Evolutionary conservation across 495 filamentous ascomycete species (phyloP).

Genomic region (Aspergillus heteromorphus): DNA sequence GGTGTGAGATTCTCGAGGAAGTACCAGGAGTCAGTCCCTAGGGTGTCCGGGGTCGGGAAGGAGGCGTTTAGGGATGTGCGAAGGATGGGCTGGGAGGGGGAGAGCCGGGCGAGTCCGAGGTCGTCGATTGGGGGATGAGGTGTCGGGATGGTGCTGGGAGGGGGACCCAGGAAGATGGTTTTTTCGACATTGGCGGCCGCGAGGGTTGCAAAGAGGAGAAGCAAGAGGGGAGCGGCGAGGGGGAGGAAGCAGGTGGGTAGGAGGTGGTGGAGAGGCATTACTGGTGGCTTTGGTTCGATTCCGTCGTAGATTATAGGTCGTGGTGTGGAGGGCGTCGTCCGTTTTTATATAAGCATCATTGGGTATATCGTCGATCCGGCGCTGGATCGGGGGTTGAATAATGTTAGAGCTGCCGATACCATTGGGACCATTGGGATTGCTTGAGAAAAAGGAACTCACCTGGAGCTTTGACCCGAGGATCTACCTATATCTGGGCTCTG

Average conservation of each 20-base stretch:
- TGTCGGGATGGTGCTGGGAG: slow-evolving; percentile 44
- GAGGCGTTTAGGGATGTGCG: slow-evolving; percentile 57
- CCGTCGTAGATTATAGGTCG: neutral
- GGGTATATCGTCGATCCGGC: no score
- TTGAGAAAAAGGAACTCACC: neutral
- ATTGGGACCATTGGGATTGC: neutral
- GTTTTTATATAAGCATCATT: neutral
- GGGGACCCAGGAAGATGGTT: slow-evolving; percentile 76
- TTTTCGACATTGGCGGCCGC: slow-evolving; percentile 78
- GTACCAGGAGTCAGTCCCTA: slow-evolving; percentile 74
- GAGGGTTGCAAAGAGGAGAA: slow-evolving; percentile 27
- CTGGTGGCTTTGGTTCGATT: slow-evolving; percentile 5
- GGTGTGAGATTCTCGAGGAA: slow-evolving; percentile 69
- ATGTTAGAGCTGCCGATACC: neutral
- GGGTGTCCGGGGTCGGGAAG: slow-evolving; percentile 53
- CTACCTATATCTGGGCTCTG: neutral
- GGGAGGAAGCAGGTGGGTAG: slow-evolving; percentile 13
- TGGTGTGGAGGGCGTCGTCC: neutral
- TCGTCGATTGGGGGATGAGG: slow-evolving; percentile 55
- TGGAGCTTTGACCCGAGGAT: neutral
- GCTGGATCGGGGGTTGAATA: neutral
- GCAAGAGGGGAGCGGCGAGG: slow-evolving; percentile 18
- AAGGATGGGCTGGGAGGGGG: slow-evolving; percentile 49
- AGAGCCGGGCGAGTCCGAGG: slow-evolving; percentile 60
- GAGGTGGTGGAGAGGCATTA: neutral